These are phyloP conservation scores for Phytopythium mirpurense DNA, from an alignment of 352 stramenopile genomes.

Conservation along the genomic window DNA sequence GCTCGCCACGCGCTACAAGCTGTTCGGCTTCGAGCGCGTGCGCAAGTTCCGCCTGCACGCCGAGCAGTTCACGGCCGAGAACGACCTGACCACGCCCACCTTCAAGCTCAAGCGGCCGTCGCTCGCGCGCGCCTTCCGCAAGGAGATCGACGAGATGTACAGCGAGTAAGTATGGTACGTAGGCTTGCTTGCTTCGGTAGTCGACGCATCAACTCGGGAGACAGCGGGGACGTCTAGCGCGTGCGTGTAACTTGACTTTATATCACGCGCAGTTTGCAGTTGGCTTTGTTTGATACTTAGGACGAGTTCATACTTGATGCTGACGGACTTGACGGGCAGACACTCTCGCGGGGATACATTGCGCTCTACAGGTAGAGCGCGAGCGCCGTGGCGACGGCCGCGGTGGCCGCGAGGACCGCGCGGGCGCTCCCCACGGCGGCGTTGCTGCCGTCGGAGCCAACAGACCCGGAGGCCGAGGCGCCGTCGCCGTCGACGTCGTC, in stretches of 20 bases:
- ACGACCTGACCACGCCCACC: slow-evolving; percentile 93
- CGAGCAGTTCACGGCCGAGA: slow-evolving; percentile 88
- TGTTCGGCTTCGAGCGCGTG: slow-evolving; percentile 92
- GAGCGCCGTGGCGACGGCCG: background rate
- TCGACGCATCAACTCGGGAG: no score
- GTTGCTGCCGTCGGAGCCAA: slow-evolving; percentile 3
- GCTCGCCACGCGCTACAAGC: slow-evolving; percentile 46
- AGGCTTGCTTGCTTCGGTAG: no score
- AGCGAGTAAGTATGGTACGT: slow-evolving; percentile 3
- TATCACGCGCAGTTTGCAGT: no score
- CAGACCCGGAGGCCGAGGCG: slow-evolving; percentile 7
- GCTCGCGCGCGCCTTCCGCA: slow-evolving; percentile 79
- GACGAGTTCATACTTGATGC: background rate
- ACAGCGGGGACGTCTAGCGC: no score
- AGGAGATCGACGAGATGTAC: slow-evolving; percentile 87
- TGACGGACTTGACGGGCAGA: no score
- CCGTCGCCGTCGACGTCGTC: slow-evolving; percentile 15
- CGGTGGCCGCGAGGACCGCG: background rate
- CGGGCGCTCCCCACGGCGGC: background rate
- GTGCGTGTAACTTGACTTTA: no score
- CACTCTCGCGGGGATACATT: no score
- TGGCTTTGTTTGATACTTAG: no score
- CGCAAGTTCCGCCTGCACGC: slow-evolving; percentile 84
- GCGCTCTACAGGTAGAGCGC: background rate
- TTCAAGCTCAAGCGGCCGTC: slow-evolving; percentile 95